These are phyloP conservation scores for Mortierella sp. DNA, from an alignment of 371 early-diverging fungal species.

Conservation along the genomic window DNA sequence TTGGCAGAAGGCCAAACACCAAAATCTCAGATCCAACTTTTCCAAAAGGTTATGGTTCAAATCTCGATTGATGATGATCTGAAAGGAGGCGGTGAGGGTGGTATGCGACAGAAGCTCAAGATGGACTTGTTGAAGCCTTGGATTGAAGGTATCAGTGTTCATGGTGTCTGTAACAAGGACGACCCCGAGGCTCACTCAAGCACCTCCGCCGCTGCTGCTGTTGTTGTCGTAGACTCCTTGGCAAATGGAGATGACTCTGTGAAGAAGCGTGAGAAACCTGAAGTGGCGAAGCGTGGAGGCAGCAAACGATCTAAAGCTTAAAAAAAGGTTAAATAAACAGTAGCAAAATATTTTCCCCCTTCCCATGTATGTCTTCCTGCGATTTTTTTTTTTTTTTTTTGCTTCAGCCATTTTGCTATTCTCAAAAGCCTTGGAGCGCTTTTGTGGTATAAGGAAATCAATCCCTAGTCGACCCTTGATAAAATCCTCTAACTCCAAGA, in stretches of 20 bases:
- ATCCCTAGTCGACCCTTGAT: too few relatives aligned
- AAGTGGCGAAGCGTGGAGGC: slow-evolving; percentile 20
- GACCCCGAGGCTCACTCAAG: slow-evolving; percentile 17
- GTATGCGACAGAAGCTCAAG: slow-evolving; percentile 78
- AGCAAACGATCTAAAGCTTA: slow-evolving; percentile 33
- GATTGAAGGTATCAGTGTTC: slow-evolving; percentile 69
- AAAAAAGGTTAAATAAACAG: background rate
- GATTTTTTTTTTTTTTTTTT: too few relatives aligned
- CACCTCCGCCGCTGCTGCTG: background rate
- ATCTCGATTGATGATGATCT: slow-evolving; percentile 83
- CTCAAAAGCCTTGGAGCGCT: too few relatives aligned
- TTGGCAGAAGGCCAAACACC: slow-evolving; percentile 56
- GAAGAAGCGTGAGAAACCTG: slow-evolving; percentile 44
- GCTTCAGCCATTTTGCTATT: too few relatives aligned
- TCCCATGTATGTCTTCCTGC: too few relatives aligned
- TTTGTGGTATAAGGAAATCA: too few relatives aligned
- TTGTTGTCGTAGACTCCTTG: background rate
- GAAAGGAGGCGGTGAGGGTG: slow-evolving; percentile 62
- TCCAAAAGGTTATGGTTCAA: slow-evolving; percentile 81
- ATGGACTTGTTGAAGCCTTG: slow-evolving; percentile 77
- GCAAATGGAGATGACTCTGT: background rate
- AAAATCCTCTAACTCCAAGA: too few relatives aligned
- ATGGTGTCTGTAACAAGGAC: slow-evolving; percentile 45
- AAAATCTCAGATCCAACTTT: slow-evolving; percentile 72
- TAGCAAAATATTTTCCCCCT: too few relatives aligned